Evolutionary conservation across 2,329 filamentous ascomycete species (phyloP).

Genomic region (Pestalotiopsis fici): DNA sequence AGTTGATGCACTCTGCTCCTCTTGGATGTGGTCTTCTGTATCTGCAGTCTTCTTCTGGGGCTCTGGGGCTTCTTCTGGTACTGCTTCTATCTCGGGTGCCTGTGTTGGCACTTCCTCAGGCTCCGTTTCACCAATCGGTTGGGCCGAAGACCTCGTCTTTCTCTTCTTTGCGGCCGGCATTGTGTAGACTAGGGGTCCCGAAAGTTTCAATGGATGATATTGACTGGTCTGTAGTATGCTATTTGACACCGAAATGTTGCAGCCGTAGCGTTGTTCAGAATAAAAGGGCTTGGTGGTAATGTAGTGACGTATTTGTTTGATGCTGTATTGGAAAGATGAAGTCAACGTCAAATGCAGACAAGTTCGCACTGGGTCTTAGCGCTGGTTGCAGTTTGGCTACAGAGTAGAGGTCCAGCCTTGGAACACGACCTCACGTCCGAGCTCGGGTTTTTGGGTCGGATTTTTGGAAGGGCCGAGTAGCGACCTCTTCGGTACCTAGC

Average conservation of each 20-base stretch:
- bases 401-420: neutral
- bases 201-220: neutral
- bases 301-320: neutral
- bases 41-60: constrained; percentile 15
- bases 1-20: neutral
- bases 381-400: no score
- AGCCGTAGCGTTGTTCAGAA: neutral
- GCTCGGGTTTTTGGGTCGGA: neutral
- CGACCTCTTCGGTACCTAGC: neutral
- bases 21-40: neutral
- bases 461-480: neutral
- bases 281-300: neutral
- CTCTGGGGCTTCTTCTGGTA: constrained; percentile 18
- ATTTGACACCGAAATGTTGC: neutral
- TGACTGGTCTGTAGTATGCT: neutral
- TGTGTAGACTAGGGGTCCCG: constrained; percentile 7
- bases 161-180: constrained; percentile 49
- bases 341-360: neutral
- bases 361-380: neutral
- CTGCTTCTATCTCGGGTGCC: neutral
- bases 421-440: neutral
- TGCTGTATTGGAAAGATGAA: neutral
- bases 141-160: constrained; percentile 32
- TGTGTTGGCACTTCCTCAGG: constrained; percentile 16
- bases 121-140: constrained; percentile 20